phyloP scores from a whole-genome alignment of 2,329 filamentous ascomycete genomes.

The Blastomyces parvus region DNA sequence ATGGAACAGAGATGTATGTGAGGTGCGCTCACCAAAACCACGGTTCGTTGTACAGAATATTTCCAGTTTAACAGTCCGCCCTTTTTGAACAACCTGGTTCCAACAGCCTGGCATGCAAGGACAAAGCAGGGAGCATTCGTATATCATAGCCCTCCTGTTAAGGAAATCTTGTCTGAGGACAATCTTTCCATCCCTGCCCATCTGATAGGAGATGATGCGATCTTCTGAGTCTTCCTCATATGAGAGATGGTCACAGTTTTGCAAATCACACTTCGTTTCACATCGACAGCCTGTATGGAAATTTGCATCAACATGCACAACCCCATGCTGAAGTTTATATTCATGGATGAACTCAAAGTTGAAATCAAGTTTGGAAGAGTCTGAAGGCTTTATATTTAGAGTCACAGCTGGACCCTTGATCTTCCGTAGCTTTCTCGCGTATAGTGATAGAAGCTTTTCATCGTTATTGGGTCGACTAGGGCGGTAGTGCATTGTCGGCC shows the following conservation, averaged over 20 bases:
- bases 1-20: background rate
- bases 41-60: constrained; percentile 36
- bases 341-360: constrained; percentile 34
- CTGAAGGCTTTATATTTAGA: constrained; percentile 15
- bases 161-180: constrained; percentile 27
- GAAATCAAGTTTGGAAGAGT: constrained; percentile 19
- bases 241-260: constrained; percentile 24
- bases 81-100: constrained; percentile 36
- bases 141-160: constrained; percentile 28
- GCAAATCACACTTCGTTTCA: constrained; percentile 19
- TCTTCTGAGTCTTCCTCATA: constrained; percentile 24
- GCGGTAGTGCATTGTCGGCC: background rate
- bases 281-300: constrained; percentile 31
- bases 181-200: constrained; percentile 15
- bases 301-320: constrained; percentile 20
- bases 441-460: constrained; percentile 11
- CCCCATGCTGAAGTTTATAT: constrained; percentile 29
- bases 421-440: constrained; percentile 18
- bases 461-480: background rate
- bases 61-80: constrained; percentile 32
- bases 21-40: constrained; percentile 30
- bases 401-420: constrained; percentile 26
- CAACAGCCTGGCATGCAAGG: constrained; percentile 29
- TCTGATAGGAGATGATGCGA: constrained; percentile 26
- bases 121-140: constrained; percentile 35